Evolutionary conservation across 305 asterid genomes (phyloP).

Genomic region (Ilex paraguariensis): DNA sequence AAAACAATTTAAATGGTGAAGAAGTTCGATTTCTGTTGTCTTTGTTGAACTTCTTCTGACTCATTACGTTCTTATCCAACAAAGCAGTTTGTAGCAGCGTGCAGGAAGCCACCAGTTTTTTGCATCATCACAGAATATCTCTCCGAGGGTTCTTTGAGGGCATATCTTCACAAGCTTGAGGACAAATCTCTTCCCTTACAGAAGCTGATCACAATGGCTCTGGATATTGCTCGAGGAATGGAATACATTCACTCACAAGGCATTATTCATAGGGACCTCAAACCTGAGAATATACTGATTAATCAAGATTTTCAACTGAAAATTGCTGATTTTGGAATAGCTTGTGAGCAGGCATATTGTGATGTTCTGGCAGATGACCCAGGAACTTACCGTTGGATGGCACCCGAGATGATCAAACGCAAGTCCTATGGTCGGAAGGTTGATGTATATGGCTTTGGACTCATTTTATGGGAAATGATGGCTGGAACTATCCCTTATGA

Average conservation of each 20-base stretch:
- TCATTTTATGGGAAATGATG: slow-evolving; percentile 82
- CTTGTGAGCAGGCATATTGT: slow-evolving; percentile 66
- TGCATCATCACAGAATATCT: slow-evolving; percentile 54
- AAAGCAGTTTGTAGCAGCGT: slow-evolving; percentile 46
- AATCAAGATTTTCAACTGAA: slow-evolving; percentile 55
- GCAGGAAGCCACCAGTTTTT: slow-evolving; percentile 38
- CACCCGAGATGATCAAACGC: slow-evolving; percentile 90
- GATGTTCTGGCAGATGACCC: slow-evolving; percentile 73
- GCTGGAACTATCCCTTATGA: slow-evolving; percentile 87
- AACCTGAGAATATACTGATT: slow-evolving; percentile 79
- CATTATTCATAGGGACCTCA: slow-evolving; percentile 70
- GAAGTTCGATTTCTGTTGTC: no score
- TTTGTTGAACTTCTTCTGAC: no score
- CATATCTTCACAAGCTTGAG: slow-evolving; percentile 55
- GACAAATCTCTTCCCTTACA: slow-evolving; percentile 48
- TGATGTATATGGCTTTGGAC: slow-evolving; percentile 89
- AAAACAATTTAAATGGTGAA: no score
- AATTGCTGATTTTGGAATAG: slow-evolving; percentile 83
- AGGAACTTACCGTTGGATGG: slow-evolving; percentile 96
- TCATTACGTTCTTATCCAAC: no score
- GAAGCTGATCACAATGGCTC: slow-evolving; percentile 52
- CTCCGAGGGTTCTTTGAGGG: slow-evolving; percentile 46
- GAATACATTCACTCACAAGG: slow-evolving; percentile 72
- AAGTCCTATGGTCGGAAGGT: slow-evolving; percentile 73
- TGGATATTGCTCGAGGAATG: slow-evolving; percentile 82